These are phyloP conservation scores for Citrullus amarus DNA, from an alignment of 306 rosid genomes.

Conservation along the genomic window DNA sequence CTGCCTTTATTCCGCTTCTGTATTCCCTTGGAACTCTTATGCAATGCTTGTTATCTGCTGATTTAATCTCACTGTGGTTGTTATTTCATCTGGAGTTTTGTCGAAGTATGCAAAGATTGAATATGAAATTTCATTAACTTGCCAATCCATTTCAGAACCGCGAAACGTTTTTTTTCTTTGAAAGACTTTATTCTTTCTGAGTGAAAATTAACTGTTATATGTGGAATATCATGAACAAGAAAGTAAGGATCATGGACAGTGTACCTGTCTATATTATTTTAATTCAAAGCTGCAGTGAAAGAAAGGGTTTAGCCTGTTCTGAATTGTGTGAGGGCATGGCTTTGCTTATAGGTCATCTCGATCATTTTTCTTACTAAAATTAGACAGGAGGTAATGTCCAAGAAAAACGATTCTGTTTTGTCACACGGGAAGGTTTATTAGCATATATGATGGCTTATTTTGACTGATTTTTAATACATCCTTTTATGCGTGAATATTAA, in stretches of 20 bases:
- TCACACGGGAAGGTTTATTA: neutral
- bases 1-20: neutral
- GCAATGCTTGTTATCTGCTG: neutral
- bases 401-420: neutral
- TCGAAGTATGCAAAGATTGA: neutral
- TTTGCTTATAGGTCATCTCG: neutral
- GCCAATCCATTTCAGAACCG: neutral
- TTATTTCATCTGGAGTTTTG: conserved; percentile 2
- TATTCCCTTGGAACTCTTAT: neutral
- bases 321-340: neutral
- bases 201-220: neutral
- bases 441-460: neutral
- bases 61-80: neutral
- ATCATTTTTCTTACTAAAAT: neutral
- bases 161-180: neutral
- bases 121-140: neutral
- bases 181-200: neutral
- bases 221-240: neutral
- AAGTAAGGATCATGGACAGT: neutral
- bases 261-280: neutral
- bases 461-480: neutral
- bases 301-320: neutral
- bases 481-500: neutral
- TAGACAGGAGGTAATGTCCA: neutral
- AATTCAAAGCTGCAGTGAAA: neutral